A percentile compares a stretch with the other conserved stretches of the same genome.
phyloP scores from a whole-genome alignment of 768 basidiomycete genomes.

The Glaciozyma martinii region DNA sequence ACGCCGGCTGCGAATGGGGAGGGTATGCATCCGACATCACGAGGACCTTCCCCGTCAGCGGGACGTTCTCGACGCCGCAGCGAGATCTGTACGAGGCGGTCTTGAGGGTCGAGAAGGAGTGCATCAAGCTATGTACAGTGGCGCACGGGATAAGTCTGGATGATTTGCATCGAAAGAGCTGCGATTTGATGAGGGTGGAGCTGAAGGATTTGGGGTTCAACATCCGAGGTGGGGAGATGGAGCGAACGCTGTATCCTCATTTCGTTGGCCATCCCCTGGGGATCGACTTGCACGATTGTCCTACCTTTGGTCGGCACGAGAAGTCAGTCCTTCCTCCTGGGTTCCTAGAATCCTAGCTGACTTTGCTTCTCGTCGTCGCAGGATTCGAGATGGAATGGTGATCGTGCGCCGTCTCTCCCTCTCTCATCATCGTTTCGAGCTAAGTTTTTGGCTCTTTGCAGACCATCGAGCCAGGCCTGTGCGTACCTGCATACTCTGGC shows the following conservation, averaged over 20 bases:
- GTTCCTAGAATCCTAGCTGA: slow-evolving; percentile 2
- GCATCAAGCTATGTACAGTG: slow-evolving; percentile 41
- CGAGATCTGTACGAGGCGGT: slow-evolving; percentile 63
- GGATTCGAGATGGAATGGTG: slow-evolving; percentile 75
- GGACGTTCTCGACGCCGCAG: slow-evolving; percentile 68
- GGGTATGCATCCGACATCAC: slow-evolving; percentile 92
- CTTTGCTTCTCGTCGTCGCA: slow-evolving; percentile 4
- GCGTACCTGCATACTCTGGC: slow-evolving; percentile 67
- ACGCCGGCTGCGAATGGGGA: slow-evolving; percentile 42
- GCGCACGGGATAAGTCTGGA: slow-evolving; percentile 53
- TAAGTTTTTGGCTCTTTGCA: slow-evolving; percentile 4
- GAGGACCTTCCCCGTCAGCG: slow-evolving; percentile 72
- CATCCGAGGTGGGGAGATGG: slow-evolving; percentile 44
- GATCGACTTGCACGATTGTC: slow-evolving; percentile 84
- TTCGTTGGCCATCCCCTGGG: slow-evolving; percentile 86
- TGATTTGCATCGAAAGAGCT: slow-evolving; percentile 67
- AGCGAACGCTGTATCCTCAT: slow-evolving; percentile 77
- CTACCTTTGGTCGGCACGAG: slow-evolving; percentile 37
- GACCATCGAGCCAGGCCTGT: slow-evolving; percentile 52
- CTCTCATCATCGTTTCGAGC: background rate
- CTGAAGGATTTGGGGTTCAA: slow-evolving; percentile 61
- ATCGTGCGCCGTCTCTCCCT: slow-evolving; percentile 32
- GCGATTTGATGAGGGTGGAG: slow-evolving; percentile 58
- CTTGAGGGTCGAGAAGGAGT: slow-evolving; percentile 41
- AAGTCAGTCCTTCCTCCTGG: slow-evolving; percentile 34